A percentile compares a stretch with the other conserved stretches of the same genome.
Conservation (phyloP, 352 stramenopile genomes). For the Globisporangium cylindrosporum region DNA sequence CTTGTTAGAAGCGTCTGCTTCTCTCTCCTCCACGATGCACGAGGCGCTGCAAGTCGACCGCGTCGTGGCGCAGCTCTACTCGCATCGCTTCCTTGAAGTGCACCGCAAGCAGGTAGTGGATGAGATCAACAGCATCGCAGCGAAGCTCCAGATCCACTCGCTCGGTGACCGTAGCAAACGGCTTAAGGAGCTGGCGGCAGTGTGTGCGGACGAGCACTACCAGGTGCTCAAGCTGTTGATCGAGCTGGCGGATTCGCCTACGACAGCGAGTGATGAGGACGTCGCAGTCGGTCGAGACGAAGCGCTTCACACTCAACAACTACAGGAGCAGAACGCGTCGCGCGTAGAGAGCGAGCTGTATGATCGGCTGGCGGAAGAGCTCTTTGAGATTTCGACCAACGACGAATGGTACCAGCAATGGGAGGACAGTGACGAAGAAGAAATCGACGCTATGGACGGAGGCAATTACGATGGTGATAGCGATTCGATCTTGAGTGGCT, state of each 20-base stretch:
- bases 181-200: conserved; percentile 29
- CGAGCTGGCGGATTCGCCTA: conserved; percentile 51
- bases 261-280: conserved; percentile 29
- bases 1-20: neutral
- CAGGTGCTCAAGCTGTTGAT: conserved; percentile 59
- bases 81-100: conserved; percentile 46
- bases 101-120: conserved; percentile 43
- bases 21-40: conserved; percentile 1
- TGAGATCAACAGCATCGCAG: conserved; percentile 37
- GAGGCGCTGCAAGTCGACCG: conserved; percentile 37
- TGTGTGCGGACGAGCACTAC: conserved; percentile 28
- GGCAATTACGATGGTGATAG: conserved; percentile 10
- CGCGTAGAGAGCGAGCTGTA: conserved; percentile 21
- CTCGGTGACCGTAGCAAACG: conserved; percentile 36
- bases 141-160: conserved; percentile 59
- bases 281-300: conserved; percentile 30
- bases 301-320: conserved; percentile 12
- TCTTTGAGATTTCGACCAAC: conserved; percentile 59
- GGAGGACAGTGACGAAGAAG: conserved; percentile 39
- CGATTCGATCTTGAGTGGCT: conserved; percentile 2
- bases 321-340: conserved; percentile 22
- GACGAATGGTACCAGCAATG: conserved; percentile 70
- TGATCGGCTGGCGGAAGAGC: conserved; percentile 43
- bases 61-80: conserved; percentile 46
- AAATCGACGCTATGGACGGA: neutral